These are phyloP conservation scores for Citrullus amarus DNA, from an alignment of 306 rosid genomes.

Conservation along the genomic window DNA sequence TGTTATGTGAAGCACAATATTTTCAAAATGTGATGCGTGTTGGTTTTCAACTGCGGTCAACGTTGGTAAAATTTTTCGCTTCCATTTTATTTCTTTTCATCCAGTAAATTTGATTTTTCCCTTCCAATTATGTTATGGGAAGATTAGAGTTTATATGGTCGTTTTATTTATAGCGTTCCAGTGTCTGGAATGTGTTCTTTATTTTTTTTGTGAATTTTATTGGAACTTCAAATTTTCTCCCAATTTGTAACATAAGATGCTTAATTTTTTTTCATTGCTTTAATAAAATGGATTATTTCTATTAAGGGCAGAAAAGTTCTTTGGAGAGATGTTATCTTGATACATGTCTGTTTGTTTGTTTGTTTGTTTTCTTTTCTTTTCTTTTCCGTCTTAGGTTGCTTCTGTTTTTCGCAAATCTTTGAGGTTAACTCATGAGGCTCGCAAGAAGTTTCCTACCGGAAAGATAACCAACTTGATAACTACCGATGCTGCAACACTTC, in stretches of 20 bases:
- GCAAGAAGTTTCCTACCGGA: background rate
- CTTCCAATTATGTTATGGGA: background rate
- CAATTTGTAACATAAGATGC: background rate
- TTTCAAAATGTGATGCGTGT: constrained; percentile 93
- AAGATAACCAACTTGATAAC: background rate
- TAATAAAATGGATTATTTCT: background rate
- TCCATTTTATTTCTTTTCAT: background rate
- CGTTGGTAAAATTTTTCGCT: constrained; percentile 47
- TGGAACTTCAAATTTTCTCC: background rate
- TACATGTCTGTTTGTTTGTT: background rate
- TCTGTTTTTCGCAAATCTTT: background rate
- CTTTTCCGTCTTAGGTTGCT: background rate
- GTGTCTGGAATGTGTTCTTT: background rate
- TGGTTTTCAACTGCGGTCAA: constrained; percentile 69
- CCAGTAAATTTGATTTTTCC: too few species aligned
- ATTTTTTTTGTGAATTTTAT: background rate
- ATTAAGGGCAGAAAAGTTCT: background rate
- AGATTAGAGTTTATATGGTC: background rate
- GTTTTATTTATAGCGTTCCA: background rate
- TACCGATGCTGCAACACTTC: background rate
- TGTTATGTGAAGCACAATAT: constrained; percentile 84
- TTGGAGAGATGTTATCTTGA: background rate
- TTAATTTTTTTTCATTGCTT: background rate
- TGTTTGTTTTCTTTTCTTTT: background rate
- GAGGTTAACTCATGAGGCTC: background rate